These are phyloP conservation scores for Dendrobium chrysotoxum DNA, from an alignment of 106 monocot species.

Conservation along the genomic window DNA sequence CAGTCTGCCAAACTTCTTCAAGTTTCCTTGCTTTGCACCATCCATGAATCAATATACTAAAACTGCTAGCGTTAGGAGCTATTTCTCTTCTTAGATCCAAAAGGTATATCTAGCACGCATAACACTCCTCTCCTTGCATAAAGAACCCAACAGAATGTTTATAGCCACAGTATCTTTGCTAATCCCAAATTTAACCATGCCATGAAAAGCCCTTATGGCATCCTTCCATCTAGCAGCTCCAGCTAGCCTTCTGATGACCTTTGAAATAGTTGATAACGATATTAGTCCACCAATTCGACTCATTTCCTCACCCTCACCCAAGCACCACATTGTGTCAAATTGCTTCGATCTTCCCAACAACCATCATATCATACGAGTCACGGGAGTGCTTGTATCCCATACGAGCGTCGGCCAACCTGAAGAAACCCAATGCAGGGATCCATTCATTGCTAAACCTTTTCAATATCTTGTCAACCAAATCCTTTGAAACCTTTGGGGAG, in stretches of 20 bases:
- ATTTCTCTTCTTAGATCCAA: constrained; percentile 39
- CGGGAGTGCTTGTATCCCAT: constrained; percentile 32
- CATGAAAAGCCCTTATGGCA: constrained; percentile 41
- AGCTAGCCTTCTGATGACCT: constrained; percentile 78
- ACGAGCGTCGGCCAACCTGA: constrained; percentile 60
- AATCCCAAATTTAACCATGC: constrained; percentile 60
- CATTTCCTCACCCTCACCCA: constrained; percentile 63
- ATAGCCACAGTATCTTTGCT: constrained; percentile 54
- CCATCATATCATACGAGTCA: constrained; percentile 66
- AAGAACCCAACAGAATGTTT: constrained; percentile 67
- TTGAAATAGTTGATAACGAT: constrained; percentile 56
- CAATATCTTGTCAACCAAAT: constrained; percentile 42
- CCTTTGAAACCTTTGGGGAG: constrained; percentile 28
- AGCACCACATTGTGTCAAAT: constrained; percentile 71
- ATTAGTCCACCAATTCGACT: constrained; percentile 37
- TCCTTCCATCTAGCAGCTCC: constrained; percentile 73
- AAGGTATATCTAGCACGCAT: constrained; percentile 58
- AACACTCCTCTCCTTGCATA: constrained; percentile 83
- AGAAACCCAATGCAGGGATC: constrained; percentile 76
- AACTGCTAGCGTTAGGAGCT: constrained; percentile 56
- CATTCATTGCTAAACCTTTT: constrained; percentile 70
- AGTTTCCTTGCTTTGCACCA: constrained; percentile 81
- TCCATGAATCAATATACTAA: constrained; percentile 72
- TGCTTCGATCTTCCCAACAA: constrained; percentile 79
- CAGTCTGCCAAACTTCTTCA: constrained; percentile 44